Evolutionary conservation across 2,329 filamentous ascomycete species (phyloP), one percentile per base, ranked within the genome.

Genomic region (Calonectria pseudoreteaudii): DNA sequence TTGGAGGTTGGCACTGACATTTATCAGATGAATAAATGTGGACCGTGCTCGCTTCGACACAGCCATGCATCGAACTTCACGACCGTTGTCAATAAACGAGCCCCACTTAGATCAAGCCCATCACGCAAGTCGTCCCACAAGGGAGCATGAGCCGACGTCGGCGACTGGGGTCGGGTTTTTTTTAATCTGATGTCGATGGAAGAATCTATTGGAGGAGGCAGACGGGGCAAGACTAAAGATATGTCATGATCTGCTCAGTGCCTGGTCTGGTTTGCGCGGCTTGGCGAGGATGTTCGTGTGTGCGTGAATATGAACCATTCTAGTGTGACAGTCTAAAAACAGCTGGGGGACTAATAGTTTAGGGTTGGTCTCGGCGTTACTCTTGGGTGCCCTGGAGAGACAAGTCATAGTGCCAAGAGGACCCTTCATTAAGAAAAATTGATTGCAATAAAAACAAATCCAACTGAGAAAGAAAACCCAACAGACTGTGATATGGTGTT

Each of bases 11-110:
- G 56, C 56, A 62, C 56, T 62, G 56, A 62, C 56, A 62, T 62
- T 62, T 62, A 62, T 62, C 56, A 62, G 56, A 62, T 62, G 56
- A 62, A 62, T 23, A 62, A 62, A 62, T 62, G 56, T 62, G 56
- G 56, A 36, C 34, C 34, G 56, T 62, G 56, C 56, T 62, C 56
- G 56, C 56, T 41, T 62, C 26, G 56, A 28, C 56, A 38, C 56
- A 60, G 56, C 56, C 56, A 62, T 41, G 56, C 34, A 23, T 26
- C 26, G 31, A 62, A 11, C 26, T 60, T n/a, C 56, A 62, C 56
- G 56, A 41, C 56, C 23, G 34, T 62, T 62, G 56, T 62, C 56
- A 62, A 41, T 62, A 62, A 62, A 62, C 56, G 56, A 62, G 56
- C 56, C 56, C 56, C 56, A 62, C 56, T 62, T 62, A 18, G 56